Evolutionary conservation across 257 asterid species (phyloP).

Genomic region (Petunia axillaris): DNA sequence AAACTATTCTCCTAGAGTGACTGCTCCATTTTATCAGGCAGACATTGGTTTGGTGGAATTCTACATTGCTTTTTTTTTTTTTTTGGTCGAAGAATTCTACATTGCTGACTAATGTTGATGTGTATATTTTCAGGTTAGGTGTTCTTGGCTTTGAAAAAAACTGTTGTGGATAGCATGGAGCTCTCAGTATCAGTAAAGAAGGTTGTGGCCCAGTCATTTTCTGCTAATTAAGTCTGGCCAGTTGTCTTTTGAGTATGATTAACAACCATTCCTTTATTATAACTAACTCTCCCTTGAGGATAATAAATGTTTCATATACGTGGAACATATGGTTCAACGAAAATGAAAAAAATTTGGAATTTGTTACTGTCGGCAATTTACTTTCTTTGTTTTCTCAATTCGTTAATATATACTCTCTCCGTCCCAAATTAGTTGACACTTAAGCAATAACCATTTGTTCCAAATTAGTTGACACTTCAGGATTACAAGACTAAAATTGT

Average conservation of each 20-base stretch:
- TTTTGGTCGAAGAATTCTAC: not conserved
- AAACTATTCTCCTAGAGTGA: not conserved
- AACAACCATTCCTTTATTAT: conserved; percentile 10
- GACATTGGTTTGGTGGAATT: conserved; percentile 15
- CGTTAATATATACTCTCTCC: not conserved
- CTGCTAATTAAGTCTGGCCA: conserved; percentile 1
- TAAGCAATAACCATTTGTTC: too few species aligned
- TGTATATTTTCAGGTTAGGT: conserved; percentile 5
- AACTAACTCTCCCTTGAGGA: not conserved
- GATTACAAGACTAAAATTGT: too few species aligned
- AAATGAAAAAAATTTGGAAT: not conserved
- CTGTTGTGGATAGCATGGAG: conserved; percentile 1
- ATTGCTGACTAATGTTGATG: conserved; percentile 5
- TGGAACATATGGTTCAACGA: not conserved
- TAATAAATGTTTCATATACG: conserved; percentile 5
- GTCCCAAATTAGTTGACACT: too few species aligned
- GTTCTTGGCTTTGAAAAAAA: conserved; percentile 2
- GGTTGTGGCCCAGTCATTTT: conserved; percentile 7
- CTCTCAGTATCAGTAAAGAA: conserved; percentile 6
- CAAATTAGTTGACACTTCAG: too few species aligned
- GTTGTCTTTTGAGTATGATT: not conserved
- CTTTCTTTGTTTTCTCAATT: not conserved
- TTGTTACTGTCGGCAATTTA: not conserved
- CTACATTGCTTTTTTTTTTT: not conserved
- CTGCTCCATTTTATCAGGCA: conserved; percentile 9